Conservation (phyloP, 2,329 filamentous ascomycete genomes). For the Myrmaecium sp. region DNA sequence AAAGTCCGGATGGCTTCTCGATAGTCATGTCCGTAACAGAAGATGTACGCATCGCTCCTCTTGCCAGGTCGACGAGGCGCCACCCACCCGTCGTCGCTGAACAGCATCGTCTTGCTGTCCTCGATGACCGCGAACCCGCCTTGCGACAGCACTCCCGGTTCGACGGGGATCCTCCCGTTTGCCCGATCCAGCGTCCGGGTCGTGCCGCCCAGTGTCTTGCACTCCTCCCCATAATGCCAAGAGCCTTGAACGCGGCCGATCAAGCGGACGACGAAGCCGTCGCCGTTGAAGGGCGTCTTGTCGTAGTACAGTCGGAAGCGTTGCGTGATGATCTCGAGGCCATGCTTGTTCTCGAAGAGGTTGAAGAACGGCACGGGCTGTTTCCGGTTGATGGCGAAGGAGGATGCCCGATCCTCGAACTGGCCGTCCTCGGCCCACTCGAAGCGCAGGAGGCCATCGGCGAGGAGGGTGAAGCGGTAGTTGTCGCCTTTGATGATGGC, state of each 20-base stretch:
- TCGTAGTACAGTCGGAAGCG: constrained; percentile 41
- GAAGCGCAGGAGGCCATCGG: constrained; percentile 39
- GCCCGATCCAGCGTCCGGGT: constrained; percentile 37
- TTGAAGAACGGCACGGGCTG: constrained; percentile 32
- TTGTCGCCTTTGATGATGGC: constrained; percentile 30
- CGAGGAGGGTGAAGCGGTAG: constrained; percentile 44
- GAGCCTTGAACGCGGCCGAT: constrained; percentile 25
- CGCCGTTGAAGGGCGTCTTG: constrained; percentile 36
- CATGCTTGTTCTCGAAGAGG: constrained; percentile 27
- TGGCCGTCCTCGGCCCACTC: constrained; percentile 43
- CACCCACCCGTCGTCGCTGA: constrained; percentile 36
- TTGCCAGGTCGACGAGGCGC: constrained; percentile 29
- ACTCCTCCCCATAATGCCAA: constrained; percentile 33
- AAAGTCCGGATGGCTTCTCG: constrained; percentile 35
- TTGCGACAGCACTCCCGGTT: constrained; percentile 33
- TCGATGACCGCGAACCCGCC: constrained; percentile 36
- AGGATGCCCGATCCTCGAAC: constrained; percentile 46
- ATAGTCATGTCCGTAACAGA: constrained; percentile 42
- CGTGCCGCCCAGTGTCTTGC: constrained; percentile 29
- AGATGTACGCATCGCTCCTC: constrained; percentile 42
- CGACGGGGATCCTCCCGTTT: constrained; percentile 34
- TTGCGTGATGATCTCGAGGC: constrained; percentile 38
- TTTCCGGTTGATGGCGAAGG: constrained; percentile 40
- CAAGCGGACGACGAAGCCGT: constrained; percentile 31
- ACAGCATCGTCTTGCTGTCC: constrained; percentile 40